Percentiles rank a stretch among this genome's conserved stretches.
Evolutionary conservation across 2,329 filamentous ascomycete genomes (phyloP).

Genomic region (Pseudopithomyces maydicus): DNA sequence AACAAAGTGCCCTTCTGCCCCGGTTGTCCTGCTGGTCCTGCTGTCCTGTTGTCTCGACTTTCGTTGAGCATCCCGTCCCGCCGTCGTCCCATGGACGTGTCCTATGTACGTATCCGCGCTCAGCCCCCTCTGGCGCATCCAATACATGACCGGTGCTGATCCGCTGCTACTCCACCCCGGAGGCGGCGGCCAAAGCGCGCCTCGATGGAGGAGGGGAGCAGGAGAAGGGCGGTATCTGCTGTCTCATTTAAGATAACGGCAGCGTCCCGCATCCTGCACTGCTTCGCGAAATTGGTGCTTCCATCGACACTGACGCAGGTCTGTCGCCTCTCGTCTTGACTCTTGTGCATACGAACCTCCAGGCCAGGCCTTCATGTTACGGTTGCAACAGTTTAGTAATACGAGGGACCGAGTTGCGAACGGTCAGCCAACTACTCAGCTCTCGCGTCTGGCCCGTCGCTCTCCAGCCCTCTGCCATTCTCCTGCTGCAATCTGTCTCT

Average conservation of each 20-base stretch:
- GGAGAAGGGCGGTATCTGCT: not conserved
- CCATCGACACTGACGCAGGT: not conserved
- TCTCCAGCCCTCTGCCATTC: not conserved
- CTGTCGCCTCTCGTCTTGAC: not conserved
- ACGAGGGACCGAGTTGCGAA: not conserved
- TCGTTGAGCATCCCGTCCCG: not conserved
- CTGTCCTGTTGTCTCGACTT: not conserved
- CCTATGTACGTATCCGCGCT: not conserved
- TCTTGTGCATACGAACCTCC: not conserved
- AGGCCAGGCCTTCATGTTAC: not conserved
- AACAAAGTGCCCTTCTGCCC: not conserved
- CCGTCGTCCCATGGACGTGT: not conserved
- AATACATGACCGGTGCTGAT: not conserved
- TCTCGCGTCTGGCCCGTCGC: not conserved
- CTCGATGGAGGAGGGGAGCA: not conserved
- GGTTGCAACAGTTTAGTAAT: not conserved
- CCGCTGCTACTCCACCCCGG: not conserved
- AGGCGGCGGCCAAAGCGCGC: not conserved
- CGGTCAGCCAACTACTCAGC: not conserved
- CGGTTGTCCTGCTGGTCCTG: no score
- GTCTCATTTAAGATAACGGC: constrained; percentile 8
- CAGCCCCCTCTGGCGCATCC: not conserved
- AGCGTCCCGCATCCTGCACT: not conserved
- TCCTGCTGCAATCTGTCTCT: not conserved
- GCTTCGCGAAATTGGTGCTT: not conserved